Evolutionary conservation across 768 basidiomycete species (phyloP), one percentile per base, ranked within the genome.

Genomic region (Termitomyces sp.): DNA sequence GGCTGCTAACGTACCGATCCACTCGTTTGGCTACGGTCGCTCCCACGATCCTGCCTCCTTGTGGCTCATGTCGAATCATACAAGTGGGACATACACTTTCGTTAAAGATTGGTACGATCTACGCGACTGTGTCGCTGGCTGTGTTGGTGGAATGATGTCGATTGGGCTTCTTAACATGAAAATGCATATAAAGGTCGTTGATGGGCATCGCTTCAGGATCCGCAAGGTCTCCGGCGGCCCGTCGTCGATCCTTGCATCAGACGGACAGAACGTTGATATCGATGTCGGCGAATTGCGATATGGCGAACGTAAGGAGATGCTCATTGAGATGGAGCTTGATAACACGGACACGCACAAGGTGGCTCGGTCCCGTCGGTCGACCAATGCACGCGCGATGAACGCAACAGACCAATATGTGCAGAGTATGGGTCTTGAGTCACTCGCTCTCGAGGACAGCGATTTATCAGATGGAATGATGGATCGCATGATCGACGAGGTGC

Each of bases 61-160:
- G 32, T 98, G 97, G 97, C 85, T 98, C 43, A 95, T 99, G 81
- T 98, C 95, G 10, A 98, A 98, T 69, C 94, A 98, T 69, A 98
- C 97, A 3, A 85, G 85, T 59, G 97, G 97, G 23, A 97, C 94
- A 27, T 98, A 98, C 73, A 98, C 95, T 4, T 99, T 97, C 63
- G 94, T 98, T 57, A 91, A 91, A 72, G 96, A 97, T 66, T 98
- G 95, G 90, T 95, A 98, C 68, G 92, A 98, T 68, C 84, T 98
- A 29, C 86, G 91, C 22, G 86, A 89, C 63, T 90, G 94, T 58
- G 80, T 99, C 31, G 93, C 95, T 5, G 97, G 97, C 5, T 94
- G 93, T 65, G 80, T 98, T 15, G 97, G 96, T 5, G 96, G 95
- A 1, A 89, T 98, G 85, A 90, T 98, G 87, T 92, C 90, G 27